phyloP scores from a whole-genome alignment of 2,329 filamentous ascomycete genomes.

The Colletotrichum horii region DNA sequence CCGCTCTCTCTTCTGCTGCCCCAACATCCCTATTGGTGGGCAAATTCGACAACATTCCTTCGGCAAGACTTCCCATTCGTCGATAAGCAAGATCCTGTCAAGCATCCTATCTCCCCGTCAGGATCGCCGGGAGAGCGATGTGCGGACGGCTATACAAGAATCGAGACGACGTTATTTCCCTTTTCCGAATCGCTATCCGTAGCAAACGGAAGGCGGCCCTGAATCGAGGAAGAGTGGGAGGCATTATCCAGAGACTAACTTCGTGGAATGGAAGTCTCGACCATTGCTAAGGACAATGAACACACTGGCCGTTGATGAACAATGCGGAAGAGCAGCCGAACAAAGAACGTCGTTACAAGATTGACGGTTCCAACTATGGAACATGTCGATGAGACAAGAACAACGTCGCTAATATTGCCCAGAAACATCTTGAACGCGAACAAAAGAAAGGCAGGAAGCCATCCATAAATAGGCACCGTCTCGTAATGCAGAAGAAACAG shows the following conservation, averaged over 20 bases:
- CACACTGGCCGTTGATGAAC: background rate
- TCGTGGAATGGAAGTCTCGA: background rate
- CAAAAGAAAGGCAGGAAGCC: background rate
- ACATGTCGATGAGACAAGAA: background rate
- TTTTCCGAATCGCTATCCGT: background rate
- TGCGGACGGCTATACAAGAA: background rate
- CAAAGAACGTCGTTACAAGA: background rate
- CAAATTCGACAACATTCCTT: background rate
- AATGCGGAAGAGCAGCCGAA: background rate
- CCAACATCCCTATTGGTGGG: background rate
- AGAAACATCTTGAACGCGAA: background rate
- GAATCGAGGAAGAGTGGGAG: background rate
- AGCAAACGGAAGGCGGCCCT: background rate
- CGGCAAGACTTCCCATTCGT: background rate
- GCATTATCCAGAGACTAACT: background rate
- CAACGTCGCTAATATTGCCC: background rate
- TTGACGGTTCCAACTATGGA: background rate
- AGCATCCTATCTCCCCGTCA: background rate
- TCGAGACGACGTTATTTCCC: background rate
- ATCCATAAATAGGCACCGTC: conserved; percentile 20
- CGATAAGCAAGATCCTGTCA: background rate
- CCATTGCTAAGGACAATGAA: background rate
- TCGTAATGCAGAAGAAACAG: background rate
- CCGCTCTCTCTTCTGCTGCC: background rate
- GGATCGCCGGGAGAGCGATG: background rate